Evolutionary conservation across 768 basidiomycete species (phyloP).

Genomic region (Rhodotorula kratochvilovae): DNA sequence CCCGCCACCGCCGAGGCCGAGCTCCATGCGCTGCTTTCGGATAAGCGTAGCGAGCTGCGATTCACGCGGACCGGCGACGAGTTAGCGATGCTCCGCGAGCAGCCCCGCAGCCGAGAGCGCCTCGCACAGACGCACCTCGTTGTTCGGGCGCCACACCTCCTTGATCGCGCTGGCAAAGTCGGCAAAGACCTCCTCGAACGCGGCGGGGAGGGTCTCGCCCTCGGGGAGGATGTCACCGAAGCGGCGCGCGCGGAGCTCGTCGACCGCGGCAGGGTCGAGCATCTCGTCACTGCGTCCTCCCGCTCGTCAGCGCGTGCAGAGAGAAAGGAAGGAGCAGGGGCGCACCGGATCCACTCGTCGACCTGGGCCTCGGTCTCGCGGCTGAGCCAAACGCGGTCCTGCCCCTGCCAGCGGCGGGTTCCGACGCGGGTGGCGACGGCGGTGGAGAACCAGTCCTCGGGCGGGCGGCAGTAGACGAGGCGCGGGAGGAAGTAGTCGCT

Average conservation of each 20-base stretch:
- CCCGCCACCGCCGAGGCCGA: conserved; percentile 31
- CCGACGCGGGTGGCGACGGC: conserved; percentile 7
- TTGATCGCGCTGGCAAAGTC: conserved; percentile 21
- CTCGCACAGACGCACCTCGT: conserved; percentile 3
- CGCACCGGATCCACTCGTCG: conserved; percentile 33
- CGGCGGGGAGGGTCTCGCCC: conserved; percentile 25
- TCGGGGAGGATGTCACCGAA: conserved; percentile 22
- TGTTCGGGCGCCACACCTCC: conserved; percentile 38
- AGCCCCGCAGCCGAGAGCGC: too few relatives aligned
- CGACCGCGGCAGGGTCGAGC: conserved; percentile 20
- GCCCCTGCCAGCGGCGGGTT: conserved; percentile 16
- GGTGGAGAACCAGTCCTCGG: conserved; percentile 30
- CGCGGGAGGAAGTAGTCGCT: conserved; percentile 35
- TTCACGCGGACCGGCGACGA: too few relatives aligned
- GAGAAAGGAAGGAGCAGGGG: background rate
- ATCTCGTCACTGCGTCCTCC: conserved; percentile 20
- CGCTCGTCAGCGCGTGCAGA: background rate
- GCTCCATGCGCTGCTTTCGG: conserved; percentile 32
- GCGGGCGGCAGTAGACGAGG: conserved; percentile 33
- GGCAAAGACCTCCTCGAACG: conserved; percentile 25
- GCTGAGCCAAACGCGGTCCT: conserved; percentile 27
- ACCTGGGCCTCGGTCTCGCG: conserved; percentile 5
- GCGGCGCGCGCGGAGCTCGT: conserved; percentile 6
- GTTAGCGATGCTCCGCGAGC: too few relatives aligned
- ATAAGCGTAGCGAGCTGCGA: conserved; percentile 17